Base-by-base conservation (phyloP, 2,329 filamentous ascomycete species). In the Phyllosticta ampelicida region DNA sequence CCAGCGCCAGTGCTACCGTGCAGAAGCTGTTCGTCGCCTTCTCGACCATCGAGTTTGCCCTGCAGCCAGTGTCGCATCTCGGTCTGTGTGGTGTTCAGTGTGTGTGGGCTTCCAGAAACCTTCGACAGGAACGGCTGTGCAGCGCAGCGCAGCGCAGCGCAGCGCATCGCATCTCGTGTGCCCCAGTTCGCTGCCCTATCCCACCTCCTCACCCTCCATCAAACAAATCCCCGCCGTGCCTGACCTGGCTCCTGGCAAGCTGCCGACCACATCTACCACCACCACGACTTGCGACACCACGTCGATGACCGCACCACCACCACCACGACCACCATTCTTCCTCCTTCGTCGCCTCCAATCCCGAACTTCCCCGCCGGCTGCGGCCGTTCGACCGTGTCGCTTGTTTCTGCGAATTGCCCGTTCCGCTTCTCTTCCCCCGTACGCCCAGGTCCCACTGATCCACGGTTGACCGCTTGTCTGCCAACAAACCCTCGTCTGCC, bases 381-480 rank as follows among this genome's bases (percentile, higher is more conserved):
- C 36, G n/a, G 36, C 36, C 36, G 36, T 44, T n/a, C 36, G 36
- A 44, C 21, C 49, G 19, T 51, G 49, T 19, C n/a, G 51, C 19
- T 30, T 20, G n/a, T n/a, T n/a, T n/a, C 36, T 36, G 56, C 56
- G 36, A 44, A 44, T n/a, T 44, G n/a, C n/a, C 56, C 56, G 36
- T 52, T 54, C 51, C 21, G 18, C 49, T 51, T 44, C 49, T n/a
- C n/a, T n/a, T n/a, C 49, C 49, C 49, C 48, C 52, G 56, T 44
- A 36, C 44, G 51, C 20, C 51, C 56, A 50, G n/a, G 51, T 58
- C 51, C 56, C 36, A 44, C 36, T 44, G 36, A 44, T 48, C 48
- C 36, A 48, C 56, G 53, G 51, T 58, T 54, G 55, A 58, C 56
- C 56, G 56, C 56, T 54, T 58, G 51, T 58, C 36, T 58, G 56